Percentiles rank a stretch among this genome's conserved stretches.
These are phyloP conservation scores for Huntiella omanensis DNA, from an alignment of 2,329 filamentous ascomycete species.

Conservation along the genomic window DNA sequence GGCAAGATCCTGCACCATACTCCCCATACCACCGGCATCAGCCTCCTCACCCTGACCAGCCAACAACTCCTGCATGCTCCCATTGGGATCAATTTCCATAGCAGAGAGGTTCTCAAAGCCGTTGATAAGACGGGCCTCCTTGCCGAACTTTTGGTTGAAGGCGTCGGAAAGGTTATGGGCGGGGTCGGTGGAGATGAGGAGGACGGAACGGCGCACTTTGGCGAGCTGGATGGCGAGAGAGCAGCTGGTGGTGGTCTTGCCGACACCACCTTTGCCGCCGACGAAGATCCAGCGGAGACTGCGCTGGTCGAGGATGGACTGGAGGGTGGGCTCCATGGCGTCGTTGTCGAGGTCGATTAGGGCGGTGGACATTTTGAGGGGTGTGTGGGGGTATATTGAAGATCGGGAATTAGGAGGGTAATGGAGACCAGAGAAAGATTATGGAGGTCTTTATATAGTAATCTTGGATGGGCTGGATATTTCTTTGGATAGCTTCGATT, in stretches of 20 bases:
- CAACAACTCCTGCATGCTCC: conserved; percentile 87
- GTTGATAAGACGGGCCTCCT: conserved; percentile 82
- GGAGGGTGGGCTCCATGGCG: conserved; percentile 75
- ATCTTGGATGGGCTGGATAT: neutral
- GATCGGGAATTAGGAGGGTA: neutral
- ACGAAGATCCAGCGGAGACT: conserved; percentile 98
- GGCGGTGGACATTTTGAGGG: conserved; percentile 22
- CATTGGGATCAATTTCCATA: conserved; percentile 98
- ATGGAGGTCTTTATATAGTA: neutral
- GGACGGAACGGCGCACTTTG: conserved; percentile 80
- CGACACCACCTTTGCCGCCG: conserved; percentile 92
- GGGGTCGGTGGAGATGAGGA: conserved; percentile 95
- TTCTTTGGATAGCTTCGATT: too few relatives aligned
- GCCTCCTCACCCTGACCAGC: conserved; percentile 57
- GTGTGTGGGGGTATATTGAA: neutral
- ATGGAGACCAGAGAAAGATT: neutral
- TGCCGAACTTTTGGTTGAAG: conserved; percentile 98
- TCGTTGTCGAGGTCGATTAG: conserved; percentile 34
- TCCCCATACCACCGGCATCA: conserved; percentile 55
- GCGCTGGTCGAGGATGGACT: conserved; percentile 88
- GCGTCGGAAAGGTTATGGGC: conserved; percentile 96
- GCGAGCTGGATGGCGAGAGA: conserved; percentile 96
- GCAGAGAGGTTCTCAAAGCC: conserved; percentile 88
- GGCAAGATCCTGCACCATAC: conserved; percentile 97
- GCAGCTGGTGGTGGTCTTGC: conserved; percentile 98